Evolutionary conservation across 208 protist genomes (phyloP).

Genomic region (Trypanosomatidae sp.): DNA sequence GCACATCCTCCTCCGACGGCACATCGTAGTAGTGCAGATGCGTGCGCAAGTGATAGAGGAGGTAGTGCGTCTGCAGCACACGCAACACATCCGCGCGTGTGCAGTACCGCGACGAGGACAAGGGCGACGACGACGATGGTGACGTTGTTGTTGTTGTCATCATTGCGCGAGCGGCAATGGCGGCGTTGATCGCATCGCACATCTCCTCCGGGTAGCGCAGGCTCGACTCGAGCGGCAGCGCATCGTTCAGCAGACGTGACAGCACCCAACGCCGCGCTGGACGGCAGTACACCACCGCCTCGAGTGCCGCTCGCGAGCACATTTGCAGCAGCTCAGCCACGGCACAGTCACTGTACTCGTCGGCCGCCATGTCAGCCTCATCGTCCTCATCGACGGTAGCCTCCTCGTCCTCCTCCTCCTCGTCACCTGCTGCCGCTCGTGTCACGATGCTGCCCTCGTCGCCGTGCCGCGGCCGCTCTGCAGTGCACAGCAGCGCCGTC

Average conservation of each 20-base stretch:
- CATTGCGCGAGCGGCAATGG: too few species aligned
- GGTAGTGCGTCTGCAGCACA: constrained; percentile 73
- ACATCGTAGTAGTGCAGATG: constrained; percentile 77
- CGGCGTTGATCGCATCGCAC: constrained; percentile 55
- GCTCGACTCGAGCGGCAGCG: constrained; percentile 66
- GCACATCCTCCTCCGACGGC: constrained; percentile 38
- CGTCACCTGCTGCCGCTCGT: not conserved
- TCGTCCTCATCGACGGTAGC: constrained; percentile 6
- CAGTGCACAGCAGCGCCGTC: constrained; percentile 51
- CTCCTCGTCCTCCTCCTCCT: not conserved
- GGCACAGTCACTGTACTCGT: constrained; percentile 25
- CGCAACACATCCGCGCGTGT: constrained; percentile 58
- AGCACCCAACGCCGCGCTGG: constrained; percentile 54
- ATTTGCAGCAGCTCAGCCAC: constrained; percentile 62
- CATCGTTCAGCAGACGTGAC: constrained; percentile 55
- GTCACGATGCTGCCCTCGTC: not conserved
- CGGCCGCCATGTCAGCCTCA: constrained; percentile 4
- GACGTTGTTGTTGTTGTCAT: too few species aligned
- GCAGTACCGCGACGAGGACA: too few species aligned
- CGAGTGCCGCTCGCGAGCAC: constrained; percentile 51
- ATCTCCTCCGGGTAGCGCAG: constrained; percentile 75
- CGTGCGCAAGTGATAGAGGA: constrained; percentile 56
- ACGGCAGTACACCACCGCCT: constrained; percentile 52
- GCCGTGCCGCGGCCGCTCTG: constrained; percentile 18
- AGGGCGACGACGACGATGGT: too few species aligned